Evolutionary conservation across 2,329 filamentous ascomycete genomes (phyloP).

Genomic region (Nothophaeocryptopus gaeumannii): DNA sequence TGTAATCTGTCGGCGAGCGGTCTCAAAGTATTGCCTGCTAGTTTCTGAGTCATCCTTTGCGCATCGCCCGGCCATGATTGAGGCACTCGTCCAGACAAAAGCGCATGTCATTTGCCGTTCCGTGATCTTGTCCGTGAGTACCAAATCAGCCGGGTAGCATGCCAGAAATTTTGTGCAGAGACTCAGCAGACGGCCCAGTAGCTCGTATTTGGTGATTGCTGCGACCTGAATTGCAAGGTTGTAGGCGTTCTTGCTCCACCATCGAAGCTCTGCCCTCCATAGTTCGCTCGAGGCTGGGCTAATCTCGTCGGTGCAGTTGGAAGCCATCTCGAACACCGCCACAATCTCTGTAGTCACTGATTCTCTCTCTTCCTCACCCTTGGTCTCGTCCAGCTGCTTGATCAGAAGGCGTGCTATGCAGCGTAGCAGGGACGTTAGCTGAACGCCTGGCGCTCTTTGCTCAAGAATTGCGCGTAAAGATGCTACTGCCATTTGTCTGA

Average conservation of each 20-base stretch:
- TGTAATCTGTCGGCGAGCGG: conserved; percentile 59
- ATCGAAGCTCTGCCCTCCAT: conserved; percentile 65
- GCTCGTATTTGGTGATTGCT: conserved; percentile 54
- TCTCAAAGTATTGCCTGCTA: conserved; percentile 61
- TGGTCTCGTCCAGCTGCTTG: conserved; percentile 35
- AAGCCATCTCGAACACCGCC: conserved; percentile 51
- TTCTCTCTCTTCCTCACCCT: conserved; percentile 31
- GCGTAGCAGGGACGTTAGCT: conserved; percentile 64
- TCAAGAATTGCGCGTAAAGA: conserved; percentile 61
- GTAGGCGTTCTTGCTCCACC: conserved; percentile 81
- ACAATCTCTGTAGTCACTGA: conserved; percentile 51
- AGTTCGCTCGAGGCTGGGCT: conserved; percentile 39
- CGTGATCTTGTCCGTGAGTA: conserved; percentile 10
- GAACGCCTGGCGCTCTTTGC: conserved; percentile 51
- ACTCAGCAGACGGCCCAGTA: conserved; percentile 55
- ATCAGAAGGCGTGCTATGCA: conserved; percentile 51
- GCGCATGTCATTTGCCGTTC: conserved; percentile 67
- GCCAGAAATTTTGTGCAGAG: conserved; percentile 40
- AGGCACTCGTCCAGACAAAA: conserved; percentile 58
- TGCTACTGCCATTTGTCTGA: conserved; percentile 58
- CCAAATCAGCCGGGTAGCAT: conserved; percentile 19
- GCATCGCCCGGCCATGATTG: conserved; percentile 48
- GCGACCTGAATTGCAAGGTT: conserved; percentile 68
- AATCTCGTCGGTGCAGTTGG: conserved; percentile 44
- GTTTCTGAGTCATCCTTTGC: conserved; percentile 43